Evolutionary conservation across 139 green algal genomes (phyloP).

Genomic region (Ettlia oleoabundans): DNA sequence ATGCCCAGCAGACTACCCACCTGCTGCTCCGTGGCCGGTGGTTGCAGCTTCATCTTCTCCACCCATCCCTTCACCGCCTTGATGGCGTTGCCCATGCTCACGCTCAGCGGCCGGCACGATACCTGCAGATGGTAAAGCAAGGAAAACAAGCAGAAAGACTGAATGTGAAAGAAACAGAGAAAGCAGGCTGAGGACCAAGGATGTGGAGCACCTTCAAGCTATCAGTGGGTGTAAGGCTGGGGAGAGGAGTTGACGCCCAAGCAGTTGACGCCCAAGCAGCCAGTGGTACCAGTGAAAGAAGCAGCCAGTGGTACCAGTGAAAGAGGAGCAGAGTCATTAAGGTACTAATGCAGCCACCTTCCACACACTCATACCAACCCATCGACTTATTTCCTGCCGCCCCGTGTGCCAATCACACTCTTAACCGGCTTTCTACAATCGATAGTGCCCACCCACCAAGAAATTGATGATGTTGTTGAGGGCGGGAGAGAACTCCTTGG

Average conservation of each 20-base stretch:
- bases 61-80: slow-evolving; percentile 82
- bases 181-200: neutral
- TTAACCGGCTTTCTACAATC: neutral
- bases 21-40: slow-evolving; percentile 40
- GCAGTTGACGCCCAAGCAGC: neutral
- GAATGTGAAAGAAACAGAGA: neutral
- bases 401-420: neutral
- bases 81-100: slow-evolving; percentile 94
- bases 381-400: neutral
- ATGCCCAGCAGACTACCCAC: slow-evolving; percentile 6
- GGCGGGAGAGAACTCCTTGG: slow-evolving; percentile 76
- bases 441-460: slow-evolving; percentile 65
- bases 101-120: slow-evolving; percentile 82
- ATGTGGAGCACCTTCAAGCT: too few species aligned
- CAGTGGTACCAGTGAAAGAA: neutral
- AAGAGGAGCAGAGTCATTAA: neutral
- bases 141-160: neutral
- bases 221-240: too few species aligned
- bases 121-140: neutral
- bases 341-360: neutral
- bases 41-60: slow-evolving; percentile 50
- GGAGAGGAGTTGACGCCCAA: too few species aligned
- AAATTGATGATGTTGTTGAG: slow-evolving; percentile 89
- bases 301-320: neutral
- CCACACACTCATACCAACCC: neutral